These are phyloP conservation scores for Poterioochromonas sp. DNA, from an alignment of 352 stramenopile genomes.

Conservation along the genomic window DNA sequence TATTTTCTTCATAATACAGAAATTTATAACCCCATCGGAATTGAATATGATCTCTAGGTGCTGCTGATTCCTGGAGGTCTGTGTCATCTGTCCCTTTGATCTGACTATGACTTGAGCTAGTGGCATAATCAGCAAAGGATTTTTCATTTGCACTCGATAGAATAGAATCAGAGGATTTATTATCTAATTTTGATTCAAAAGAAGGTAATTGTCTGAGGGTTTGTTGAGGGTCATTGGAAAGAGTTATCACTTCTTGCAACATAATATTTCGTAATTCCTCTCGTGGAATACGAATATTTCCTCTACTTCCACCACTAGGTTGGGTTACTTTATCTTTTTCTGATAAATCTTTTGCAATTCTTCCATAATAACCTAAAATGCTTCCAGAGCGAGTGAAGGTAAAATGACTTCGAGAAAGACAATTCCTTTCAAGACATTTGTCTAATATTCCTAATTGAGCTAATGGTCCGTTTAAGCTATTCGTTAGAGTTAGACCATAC, in stretches of 20 bases:
- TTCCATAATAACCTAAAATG: conserved; percentile 37
- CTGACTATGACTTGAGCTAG: no score
- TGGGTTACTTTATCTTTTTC: neutral
- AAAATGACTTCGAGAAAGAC: conserved; percentile 15
- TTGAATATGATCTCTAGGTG: no score
- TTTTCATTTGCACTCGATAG: no score
- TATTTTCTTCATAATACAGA: conserved; percentile 46
- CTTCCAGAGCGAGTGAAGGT: conserved; percentile 15
- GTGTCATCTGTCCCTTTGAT: no score
- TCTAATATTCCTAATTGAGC: conserved; percentile 31
- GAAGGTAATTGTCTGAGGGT: conserved; percentile 2
- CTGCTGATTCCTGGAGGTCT: no score
- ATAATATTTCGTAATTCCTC: conserved; percentile 27
- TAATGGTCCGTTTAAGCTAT: conserved; percentile 17
- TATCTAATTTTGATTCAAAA: neutral
- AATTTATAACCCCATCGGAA: conserved; percentile 57
- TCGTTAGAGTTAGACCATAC: conserved; percentile 34
- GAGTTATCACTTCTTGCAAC: neutral
- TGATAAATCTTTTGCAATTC: neutral
- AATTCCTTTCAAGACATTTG: conserved; percentile 26
- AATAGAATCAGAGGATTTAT: neutral
- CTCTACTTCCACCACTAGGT: neutral
- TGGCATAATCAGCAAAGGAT: no score
- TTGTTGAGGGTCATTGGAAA: conserved; percentile 9
- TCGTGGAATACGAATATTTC: conserved; percentile 23